Evolutionary conservation across 768 basidiomycete genomes (phyloP), one percentile per base, ranked within the genome.

Genomic region (Flagelloscypha sp.): DNA sequence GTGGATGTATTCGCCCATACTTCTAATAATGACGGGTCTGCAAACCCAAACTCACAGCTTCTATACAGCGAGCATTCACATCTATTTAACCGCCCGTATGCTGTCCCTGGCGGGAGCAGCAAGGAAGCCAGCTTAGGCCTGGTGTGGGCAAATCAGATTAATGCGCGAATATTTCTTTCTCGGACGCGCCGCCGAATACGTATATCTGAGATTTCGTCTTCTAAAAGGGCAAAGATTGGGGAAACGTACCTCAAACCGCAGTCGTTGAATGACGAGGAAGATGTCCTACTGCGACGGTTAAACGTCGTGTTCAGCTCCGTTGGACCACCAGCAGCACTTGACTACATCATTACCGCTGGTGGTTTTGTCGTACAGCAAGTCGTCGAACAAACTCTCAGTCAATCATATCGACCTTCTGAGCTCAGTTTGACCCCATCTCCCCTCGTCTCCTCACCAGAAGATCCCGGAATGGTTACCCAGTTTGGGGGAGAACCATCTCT

Each of bases 121-220:
- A 89, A 90, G 50, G 84, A 94, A 56, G 89, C 85, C 0, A 76
- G 73, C 24, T 62, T 98, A 2, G 93, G 93, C 3, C 75, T 95
- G 33, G 79, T 78, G 7, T 98, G 94, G 94, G 84, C 93, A 11
- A 97, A 94, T 55, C 83, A 88, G 48, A 67, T 98, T 38, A 93
- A 94, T 46, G 71, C 69, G 4, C 74, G 94, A 16, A 70, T 97
- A 30, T 79, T 94, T 68, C 70, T 95, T 34, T 74, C 71, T 28
- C 73, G 87, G 20, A 92, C 90, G 1, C 73, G 72, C 7, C 65
- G 87, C 41, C 68, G 81, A 38, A 67, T 75, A 30, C 65, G 76
- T 39, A 51, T 83, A 18, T 57, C 65, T 36, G 63, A 63, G 25
- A 43, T 39, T 17, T 59, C 57, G 40, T 16, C 18, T 28, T 22